Evolutionary conservation across 2,329 filamentous ascomycete species (phyloP).

Genomic region (Beauveria varroae): DNA sequence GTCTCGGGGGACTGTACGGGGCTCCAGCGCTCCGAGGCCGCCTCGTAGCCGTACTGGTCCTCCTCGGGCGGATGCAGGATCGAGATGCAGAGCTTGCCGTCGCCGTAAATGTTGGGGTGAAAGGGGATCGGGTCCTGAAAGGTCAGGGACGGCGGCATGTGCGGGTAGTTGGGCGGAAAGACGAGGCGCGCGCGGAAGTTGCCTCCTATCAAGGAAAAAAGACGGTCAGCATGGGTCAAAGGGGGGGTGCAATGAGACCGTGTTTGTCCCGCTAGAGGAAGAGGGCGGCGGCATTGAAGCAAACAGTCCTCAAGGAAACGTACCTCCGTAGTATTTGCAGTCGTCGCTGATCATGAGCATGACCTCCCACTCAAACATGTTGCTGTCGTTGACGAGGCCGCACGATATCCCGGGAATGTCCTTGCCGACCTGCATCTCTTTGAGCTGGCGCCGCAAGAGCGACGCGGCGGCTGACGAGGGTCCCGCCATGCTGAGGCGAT

Average conservation of each 20-base stretch:
- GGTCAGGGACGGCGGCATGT: conserved; percentile 78
- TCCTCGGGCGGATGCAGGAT: conserved; percentile 94
- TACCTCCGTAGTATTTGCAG: conserved; percentile 88
- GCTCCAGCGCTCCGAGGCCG: conserved; percentile 82
- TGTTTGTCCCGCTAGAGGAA: not conserved
- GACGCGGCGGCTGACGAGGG: conserved; percentile 54
- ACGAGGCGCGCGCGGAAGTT: conserved; percentile 81
- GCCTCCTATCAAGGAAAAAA: conserved; percentile 51
- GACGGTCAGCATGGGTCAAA: not conserved
- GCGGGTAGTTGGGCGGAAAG: conserved; percentile 82
- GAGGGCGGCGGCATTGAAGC: not conserved
- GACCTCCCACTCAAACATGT: conserved; percentile 96
- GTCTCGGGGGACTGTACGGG: conserved; percentile 94
- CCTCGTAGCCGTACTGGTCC: conserved; percentile 90
- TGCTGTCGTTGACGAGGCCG: conserved; percentile 74
- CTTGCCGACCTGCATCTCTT: conserved; percentile 86
- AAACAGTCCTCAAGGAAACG: conserved; percentile 18
- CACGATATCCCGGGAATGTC: conserved; percentile 93
- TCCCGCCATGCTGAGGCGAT: conserved; percentile 27
- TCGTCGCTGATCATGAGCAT: conserved; percentile 98
- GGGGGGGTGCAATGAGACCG: not conserved
- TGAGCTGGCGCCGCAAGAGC: conserved; percentile 77
- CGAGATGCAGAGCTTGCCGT: conserved; percentile 88
- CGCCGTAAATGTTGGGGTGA: conserved; percentile 89
- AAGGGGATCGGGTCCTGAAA: conserved; percentile 79